Base-by-base conservation (phyloP, 768 basidiomycete species). In the Leccinum arenicola region DNA sequence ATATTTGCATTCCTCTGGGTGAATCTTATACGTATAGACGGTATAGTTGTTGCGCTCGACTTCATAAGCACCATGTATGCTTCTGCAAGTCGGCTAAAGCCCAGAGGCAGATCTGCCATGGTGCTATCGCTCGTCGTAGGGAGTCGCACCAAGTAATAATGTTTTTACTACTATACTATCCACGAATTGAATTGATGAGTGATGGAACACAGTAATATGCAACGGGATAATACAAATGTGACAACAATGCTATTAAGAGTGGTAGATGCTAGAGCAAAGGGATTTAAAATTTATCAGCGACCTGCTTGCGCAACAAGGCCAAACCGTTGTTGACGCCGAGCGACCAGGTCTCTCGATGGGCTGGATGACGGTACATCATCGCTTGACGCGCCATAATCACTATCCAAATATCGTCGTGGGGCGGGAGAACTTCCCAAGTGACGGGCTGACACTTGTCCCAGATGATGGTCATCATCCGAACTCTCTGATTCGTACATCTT, bases 401-500 rank as follows among this genome's bases (percentile, higher is more conserved):
- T 61, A 33, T 55, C 65, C 60, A 73, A 68, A 21, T 70, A 62
- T 43, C 80, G 78, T 36, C 78, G 82, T 45, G 81, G 71, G 21
- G 76, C 78, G 6, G 88, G 86, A 8, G 88, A 91, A 40, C 84
- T 33, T 33, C 33, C 81, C 33, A 89, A 70, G 64, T 85, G 84
- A 60, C 82, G 81, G n/a, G 88, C 87, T 0, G 86, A 88, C 17
- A 88, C 84, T 69, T 88, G 85, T 0, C 87, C 86, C 27, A 83
- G 59, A 60, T 79, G 77, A 0, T 79, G 80, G 61, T 88, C 85
- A 58, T 91, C 86, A 63, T 89, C 88, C 3, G 87, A 88, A 12
- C 75, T 67, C 54, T 80, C 73, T 1, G 60, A 36, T 25, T 59
- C 56, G 40, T 23, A 11, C 15, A 33, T 40, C n/a, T 27, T 59